These are phyloP conservation scores for Phylloporus sp. DNA, from an alignment of 768 basidiomycete genomes.

Conservation along the genomic window DNA sequence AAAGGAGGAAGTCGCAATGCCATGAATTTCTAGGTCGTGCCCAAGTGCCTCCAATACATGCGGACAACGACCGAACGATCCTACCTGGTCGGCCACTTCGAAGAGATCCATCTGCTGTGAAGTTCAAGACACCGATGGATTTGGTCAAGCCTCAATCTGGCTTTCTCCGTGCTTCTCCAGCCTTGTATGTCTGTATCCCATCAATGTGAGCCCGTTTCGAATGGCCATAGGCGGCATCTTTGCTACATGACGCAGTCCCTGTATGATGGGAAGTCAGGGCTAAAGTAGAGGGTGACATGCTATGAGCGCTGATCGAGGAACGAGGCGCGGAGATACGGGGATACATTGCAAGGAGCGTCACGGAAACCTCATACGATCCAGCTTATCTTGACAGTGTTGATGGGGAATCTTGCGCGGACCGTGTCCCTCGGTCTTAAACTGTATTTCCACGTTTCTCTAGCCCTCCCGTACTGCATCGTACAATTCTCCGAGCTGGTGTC, in stretches of 20 bases:
- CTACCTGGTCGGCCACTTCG: constrained; percentile 47
- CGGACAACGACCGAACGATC: no score
- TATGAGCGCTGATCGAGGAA: constrained; percentile 7
- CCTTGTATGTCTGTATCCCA: constrained; percentile 54
- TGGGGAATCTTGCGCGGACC: no score
- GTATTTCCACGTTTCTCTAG: no score
- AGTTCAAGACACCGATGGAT: constrained; percentile 51
- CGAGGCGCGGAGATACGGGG: background rate
- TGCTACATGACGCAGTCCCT: constrained; percentile 47
- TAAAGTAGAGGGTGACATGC: constrained; percentile 30
- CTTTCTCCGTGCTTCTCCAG: constrained; percentile 60
- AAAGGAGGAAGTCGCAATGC: constrained; percentile 37
- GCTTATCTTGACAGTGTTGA: no score
- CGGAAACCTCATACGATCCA: constrained; percentile 9
- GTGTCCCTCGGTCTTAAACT: no score
- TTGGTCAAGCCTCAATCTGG: constrained; percentile 37
- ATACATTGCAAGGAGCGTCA: background rate
- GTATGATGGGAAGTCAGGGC: no score
- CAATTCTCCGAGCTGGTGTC: no score
- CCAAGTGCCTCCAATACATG: constrained; percentile 41
- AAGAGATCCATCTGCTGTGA: constrained; percentile 37
- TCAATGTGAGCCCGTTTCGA: constrained; percentile 53
- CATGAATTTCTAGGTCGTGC: constrained; percentile 28
- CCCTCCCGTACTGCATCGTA: no score
- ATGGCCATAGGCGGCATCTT: constrained; percentile 49